Conservation (phyloP, 1,284 basidiomycete species). For the Leccinum variabile region DNA sequence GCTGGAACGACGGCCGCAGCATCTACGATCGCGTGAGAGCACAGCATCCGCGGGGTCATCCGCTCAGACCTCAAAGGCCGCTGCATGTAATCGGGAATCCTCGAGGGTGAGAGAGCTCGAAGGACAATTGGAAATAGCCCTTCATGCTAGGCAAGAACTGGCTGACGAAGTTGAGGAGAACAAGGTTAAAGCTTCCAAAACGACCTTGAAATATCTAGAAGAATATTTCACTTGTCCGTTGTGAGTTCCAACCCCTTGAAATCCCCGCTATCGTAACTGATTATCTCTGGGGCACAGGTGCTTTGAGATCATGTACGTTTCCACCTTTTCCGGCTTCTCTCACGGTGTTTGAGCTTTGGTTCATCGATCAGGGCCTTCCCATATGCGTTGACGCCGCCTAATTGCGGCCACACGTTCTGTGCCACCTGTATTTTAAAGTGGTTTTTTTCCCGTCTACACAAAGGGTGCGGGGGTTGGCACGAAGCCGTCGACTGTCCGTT, state of each 20-base stretch:
- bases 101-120: slow-evolving; percentile 33
- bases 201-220: slow-evolving; percentile 50
- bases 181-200: slow-evolving; percentile 34
- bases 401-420: slow-evolving; percentile 68
- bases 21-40: slow-evolving; percentile 5
- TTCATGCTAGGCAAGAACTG: slow-evolving; percentile 43
- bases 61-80: neutral
- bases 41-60: neutral
- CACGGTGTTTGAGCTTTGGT: slow-evolving; percentile 3
- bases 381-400: slow-evolving; percentile 51
- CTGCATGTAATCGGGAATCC: slow-evolving; percentile 3
- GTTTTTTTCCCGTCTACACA: slow-evolving; percentile 64
- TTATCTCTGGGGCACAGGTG: slow-evolving; percentile 31
- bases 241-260: slow-evolving; percentile 17
- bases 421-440: slow-evolving; percentile 62
- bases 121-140: slow-evolving; percentile 37
- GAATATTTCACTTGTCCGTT: slow-evolving; percentile 49
- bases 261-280: slow-evolving; percentile 14
- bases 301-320: slow-evolving; percentile 42
- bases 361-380: slow-evolving; percentile 52
- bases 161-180: slow-evolving; percentile 40
- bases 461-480: slow-evolving; percentile 62
- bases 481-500: slow-evolving; percentile 64
- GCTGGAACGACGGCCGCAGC: neutral
- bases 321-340: slow-evolving; percentile 7